Conservation (phyloP, 345 rosid species). For the Rhizophora mangle region DNA sequence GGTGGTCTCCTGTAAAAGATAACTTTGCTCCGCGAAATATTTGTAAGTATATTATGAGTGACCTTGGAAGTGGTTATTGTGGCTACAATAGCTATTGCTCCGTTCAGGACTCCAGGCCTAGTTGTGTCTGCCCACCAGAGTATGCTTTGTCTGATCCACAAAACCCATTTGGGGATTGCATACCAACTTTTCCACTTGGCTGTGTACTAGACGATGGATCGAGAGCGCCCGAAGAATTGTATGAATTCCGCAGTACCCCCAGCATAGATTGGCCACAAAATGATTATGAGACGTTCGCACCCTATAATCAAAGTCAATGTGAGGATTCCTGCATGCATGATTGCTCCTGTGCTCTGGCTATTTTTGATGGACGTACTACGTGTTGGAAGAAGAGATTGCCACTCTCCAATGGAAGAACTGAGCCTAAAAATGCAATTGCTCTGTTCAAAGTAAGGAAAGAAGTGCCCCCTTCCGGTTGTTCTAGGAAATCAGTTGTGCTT, state of each 20-base stretch:
- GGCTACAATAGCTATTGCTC: conserved; percentile 21
- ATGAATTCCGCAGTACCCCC: not conserved
- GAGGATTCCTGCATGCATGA: conserved; percentile 15
- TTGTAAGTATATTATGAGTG: not conserved
- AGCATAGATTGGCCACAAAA: conserved; percentile 10
- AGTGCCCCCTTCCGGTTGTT: not conserved
- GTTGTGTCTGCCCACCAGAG: conserved; percentile 8
- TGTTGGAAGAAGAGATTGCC: conserved; percentile 25
- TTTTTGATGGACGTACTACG: conserved; percentile 1
- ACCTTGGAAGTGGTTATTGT: conserved; percentile 10
- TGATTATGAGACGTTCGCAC: conserved; percentile 17
- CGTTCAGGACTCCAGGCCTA: conserved; percentile 5
- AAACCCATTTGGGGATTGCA: conserved; percentile 10
- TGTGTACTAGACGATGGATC: conserved; percentile 15
- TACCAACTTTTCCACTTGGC: conserved; percentile 15
- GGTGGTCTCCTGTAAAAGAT: conserved; percentile 3
- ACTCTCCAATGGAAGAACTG: conserved; percentile 17
- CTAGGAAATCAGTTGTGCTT: not conserved
- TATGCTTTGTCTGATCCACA: conserved; percentile 8
- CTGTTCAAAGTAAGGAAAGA: conserved; percentile 20
- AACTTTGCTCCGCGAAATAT: conserved; percentile 2
- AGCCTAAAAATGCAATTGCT: not conserved
- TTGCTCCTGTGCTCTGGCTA: conserved; percentile 16
- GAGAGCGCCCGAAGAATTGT: conserved; percentile 2
- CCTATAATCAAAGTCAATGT: conserved; percentile 5